Evolutionary conservation across 371 early-diverging fungal species (phyloP), one percentile per base, ranked within the genome.

Genomic region (Mucor circinelloides): DNA sequence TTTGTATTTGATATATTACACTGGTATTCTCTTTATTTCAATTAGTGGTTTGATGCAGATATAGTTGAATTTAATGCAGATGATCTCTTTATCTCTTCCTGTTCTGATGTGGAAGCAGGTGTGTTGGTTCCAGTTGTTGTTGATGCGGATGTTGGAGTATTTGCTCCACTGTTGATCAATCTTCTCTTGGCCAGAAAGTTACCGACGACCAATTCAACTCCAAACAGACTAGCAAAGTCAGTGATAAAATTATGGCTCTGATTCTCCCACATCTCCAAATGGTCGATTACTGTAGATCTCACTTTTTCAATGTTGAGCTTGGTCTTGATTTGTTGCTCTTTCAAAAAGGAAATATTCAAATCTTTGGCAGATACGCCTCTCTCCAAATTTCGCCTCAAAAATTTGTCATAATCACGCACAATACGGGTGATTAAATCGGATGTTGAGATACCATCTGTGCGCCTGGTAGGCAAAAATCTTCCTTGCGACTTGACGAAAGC

Each of bases 401-500:
- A 97, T 64, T 87, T 80, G 77, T 97, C 96, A 74, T 98, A 97
- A 75, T 98, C 95, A 63, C 90, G 85, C 17, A 98, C 93, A 57
- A 98, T 95, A 19, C 95, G 89, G 2, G 97, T 96, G 65, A 98
- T 97, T 36, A 98, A 75, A 65, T 95, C 95, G 5, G 93, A 93
- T 0, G 99, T 98, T 27, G 94, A 94, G 4, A 97, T 89, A 30
- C 97, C 97, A 19, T 91, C 92, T 38, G 98, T 97, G 65, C 99
- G 88, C 72, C 87, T 81, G 5, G 95, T 95, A 10, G 97, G 93
- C 34, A 95, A 75, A 80, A 98, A 98, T 52, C 81, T 82, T 9
- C 94, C 94, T 64, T 87, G 87, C 12, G 85, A 81, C 78, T 98
- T 98, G 54, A 96, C 92, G 77, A 90, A 90, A 6, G 91, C 90